Base-by-base conservation (phyloP, 2,329 filamentous ascomycete species). In the Ophiosphaerella narmari region DNA sequence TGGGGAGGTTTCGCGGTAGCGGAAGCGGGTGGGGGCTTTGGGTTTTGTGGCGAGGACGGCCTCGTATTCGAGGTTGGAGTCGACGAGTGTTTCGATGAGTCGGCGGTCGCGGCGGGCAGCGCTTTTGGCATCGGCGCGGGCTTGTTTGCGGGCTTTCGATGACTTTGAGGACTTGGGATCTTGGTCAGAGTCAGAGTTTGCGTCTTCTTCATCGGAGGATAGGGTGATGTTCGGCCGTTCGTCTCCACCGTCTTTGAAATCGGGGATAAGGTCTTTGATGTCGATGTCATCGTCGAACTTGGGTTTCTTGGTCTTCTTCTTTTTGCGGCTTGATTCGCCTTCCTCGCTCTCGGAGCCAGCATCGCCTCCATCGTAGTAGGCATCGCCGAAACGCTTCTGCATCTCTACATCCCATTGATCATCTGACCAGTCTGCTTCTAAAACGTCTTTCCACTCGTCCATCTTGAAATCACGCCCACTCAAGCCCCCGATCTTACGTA, bases 251-350 rank as follows among this genome's bases (percentile, higher is more conserved):
- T 90, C 89, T 16, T 90, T 85, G 67, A 95, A 96, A 54, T 96
- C 90, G 1, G 91, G 91, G 24, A 96, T 78, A 43, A 97, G 81
- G 71, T 96, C 93, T 54, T 89, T 91, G 77, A 99, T 97, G 69
- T 97, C 92, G 63, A 99, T 97, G 70, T 99, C 94, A 66, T 97
- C 91, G 64, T 97, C 90, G 88, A 93, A 99, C 55, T 86, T 89
- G 8, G 90, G 91, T 76, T 96, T 96, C 80, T 90, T 91, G 8
- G 82, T 75, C 59, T 84, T 85, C 67, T 83, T 86, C 70, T 84
- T 86, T 46, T 68, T 73, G 46, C 67, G 68, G 18, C 53, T 61
- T 42, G 68, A 49, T 4, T 26, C 77, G 7, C 74, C 79, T 3
- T 65, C 68, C 2, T 65, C 68, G 26, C 57, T 62, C 9, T 66